Evolutionary conservation across 179 eudicot species (phyloP), one percentile per base, ranked within the genome.

Genomic region (Silene vulgaris): DNA sequence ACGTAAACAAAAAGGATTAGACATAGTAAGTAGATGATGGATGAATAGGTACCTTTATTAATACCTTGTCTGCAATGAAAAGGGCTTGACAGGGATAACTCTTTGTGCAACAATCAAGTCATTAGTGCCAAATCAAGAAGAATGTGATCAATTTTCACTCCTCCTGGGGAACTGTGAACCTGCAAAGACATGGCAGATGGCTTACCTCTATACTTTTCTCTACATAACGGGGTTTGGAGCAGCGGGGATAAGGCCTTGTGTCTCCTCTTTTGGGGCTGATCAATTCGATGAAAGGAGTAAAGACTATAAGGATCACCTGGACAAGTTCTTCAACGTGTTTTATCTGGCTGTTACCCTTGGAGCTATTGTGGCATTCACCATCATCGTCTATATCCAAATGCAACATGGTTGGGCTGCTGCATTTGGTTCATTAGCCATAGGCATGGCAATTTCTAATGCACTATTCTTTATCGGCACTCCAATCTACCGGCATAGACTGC

Each of bases 211-310:
- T 74, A 65, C 87, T 14, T 82, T 83, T 52, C 87, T 92, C 5
- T 92, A 92, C 71, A 69, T 92, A 65, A 89, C 97, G 6, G 97
- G 90, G 11, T 90, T 92, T 45, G 97, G 97, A 79, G 96, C 97
- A 5, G 97, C 96, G 1, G 97, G 97, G 4, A 92, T 92, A 65
- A 87, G 97, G 83, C 96, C 97, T 0, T 92, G 97, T 35, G 97
- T 92, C 20, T 92, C 97, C 29, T 89, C 97, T 21, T 92, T 92
- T 28, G 97, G 97, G 2, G 97, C 97, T 0, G 97, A 92, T 87
- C 97, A 92, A 70, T 92, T 92, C 64, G 96, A 92, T 50, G 97
- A 92, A 77, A 88, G 85, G 32, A 89, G 91, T 59, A 76, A 43
- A 68, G 86, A 86, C 64, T 92, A 92, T 80, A 89, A 88, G 72